Evolutionary conservation across 129 eudicot species (phyloP), one percentile per base, ranked within the genome.

Genomic region (Flaveria linearis): DNA sequence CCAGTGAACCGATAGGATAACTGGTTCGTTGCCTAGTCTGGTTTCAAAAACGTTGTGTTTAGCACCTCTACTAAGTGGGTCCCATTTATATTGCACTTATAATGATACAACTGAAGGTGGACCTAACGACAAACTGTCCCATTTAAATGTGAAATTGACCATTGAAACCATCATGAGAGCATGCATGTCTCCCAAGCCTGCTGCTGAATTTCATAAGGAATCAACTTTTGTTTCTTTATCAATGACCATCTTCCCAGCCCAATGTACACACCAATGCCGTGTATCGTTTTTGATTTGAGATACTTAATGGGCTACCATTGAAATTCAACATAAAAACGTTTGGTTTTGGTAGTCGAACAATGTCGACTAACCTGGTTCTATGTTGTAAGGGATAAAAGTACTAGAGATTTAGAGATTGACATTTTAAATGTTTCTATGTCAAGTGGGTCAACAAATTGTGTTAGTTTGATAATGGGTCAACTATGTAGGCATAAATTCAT

Each of bases 111-210:
- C 26, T 17, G 51, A 78, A 71, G 78, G 56, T 72, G 67, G 83
- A 63, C 67, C 78, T 63, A 79, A 49, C 16, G 42, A 47, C 33
- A 50, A 71, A 49, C 50, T 78, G 73, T 60, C 73, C 72, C 82
- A 72, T 62, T 71, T 64, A 42, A 53, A 63, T 71, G 82, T 50
- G 33, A 63, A 71, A 63, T 49, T 79, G 68, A 39, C 74, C 75
- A 36, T 55, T 68, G 56, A 61, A 68, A 68, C 45, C 67, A 79
- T 79, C 73, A 79, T 79, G 78, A 63, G 46, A 62, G 78, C 83
- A 72, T 79, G 73, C 82, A 71, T 72, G 14, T 70, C 17, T 33
- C 64, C 41, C 78, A 75, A 52, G 57, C 68, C 30, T 26, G 62
- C 11, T 73, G 57, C 69, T 33, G 55, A 41, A 57, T 9, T 67